Base-by-base conservation (phyloP, 2,329 filamentous ascomycete genomes). In the Fusarium sp. region DNA sequence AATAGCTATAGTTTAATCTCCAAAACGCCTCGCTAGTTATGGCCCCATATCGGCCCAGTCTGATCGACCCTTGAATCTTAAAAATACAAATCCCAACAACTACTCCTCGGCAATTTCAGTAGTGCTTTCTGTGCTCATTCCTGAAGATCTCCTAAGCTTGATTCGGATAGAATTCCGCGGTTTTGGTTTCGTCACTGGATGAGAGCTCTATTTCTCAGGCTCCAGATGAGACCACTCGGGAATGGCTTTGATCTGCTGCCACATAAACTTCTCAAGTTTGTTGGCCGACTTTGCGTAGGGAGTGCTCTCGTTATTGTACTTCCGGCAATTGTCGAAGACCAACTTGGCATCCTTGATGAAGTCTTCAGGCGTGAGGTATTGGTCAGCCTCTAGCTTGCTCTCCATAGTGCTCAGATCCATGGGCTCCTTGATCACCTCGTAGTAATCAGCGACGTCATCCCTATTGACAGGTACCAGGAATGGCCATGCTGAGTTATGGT, bases 341-440 rank as follows among this genome's bases (percentile, higher is more conserved):
- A 98, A 88, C 77, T 90, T 91, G 12, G 94, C 93, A 78, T 99
- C 96, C 68, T 87, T 88, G 82, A 95, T 90, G 74, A 99, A 98
- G 75, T 98, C 96, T 77, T 98, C 94, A 0, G 96, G 95, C 0
- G 89, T 94, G 18, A 90, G 88, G 78, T 99, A 99, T 76, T 95
- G 88, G 80, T 98, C 96, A 41, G 93, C 93, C 77, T 98, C 94
- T 69, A 98, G 91, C 81, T 97, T 97, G 73, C 89, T 90, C 80
- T 98, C 96, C 95, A 99, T 98, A 21, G 94, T 98, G 49, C 89
- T 91, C 49, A 98, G 85, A 78, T 98, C 96, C 96, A 99, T 99
- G 37, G 96, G 96, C 79, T 97, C 92, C 78, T 94, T 94, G 84
- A 99, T 99, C 66, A 98, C 94, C 63, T 97, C 93, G 83, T 98